A percentile compares a stretch with the other conserved stretches of the same genome.
Evolutionary conservation across 768 basidiomycete species (phyloP).

Genomic region (Daedaleopsis nitida): DNA sequence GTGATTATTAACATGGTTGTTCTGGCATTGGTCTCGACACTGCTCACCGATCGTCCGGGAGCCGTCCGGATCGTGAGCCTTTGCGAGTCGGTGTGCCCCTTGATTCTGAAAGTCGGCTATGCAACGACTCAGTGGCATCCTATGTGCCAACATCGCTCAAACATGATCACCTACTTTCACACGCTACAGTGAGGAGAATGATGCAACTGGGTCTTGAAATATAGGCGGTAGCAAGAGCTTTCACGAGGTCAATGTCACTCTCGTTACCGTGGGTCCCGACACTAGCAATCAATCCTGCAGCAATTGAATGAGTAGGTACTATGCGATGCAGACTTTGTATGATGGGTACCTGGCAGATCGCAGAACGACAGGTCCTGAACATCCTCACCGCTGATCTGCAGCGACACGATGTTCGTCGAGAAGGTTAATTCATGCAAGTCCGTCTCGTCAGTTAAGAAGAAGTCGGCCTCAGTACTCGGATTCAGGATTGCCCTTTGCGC

Average conservation of each 20-base stretch:
- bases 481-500: constrained; percentile 71
- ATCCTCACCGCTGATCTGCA: constrained; percentile 40
- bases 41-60: constrained; percentile 67
- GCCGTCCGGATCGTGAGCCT: constrained; percentile 59
- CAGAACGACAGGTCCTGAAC: constrained; percentile 43
- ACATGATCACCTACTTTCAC: constrained; percentile 52
- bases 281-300: constrained; percentile 56
- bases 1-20: not conserved
- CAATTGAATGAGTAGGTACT: not conserved
- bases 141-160: too few species aligned
- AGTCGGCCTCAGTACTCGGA: constrained; percentile 36
- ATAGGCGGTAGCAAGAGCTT: constrained; percentile 56
- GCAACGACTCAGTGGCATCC: not conserved
- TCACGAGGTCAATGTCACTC: constrained; percentile 63
- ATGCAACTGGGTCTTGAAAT: constrained; percentile 65
- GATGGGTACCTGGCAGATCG: constrained; percentile 45
- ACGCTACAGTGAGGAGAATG: constrained; percentile 60
- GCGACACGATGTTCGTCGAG: constrained; percentile 37
- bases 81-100: constrained; percentile 68
- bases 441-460: not conserved
- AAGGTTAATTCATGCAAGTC: constrained; percentile 29
- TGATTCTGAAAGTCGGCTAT: constrained; percentile 83
- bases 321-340: too few species aligned
- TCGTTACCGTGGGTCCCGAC: constrained; percentile 38
- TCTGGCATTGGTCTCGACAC: too few species aligned